These are phyloP conservation scores for Nephelium lappaceum DNA, from an alignment of 345 rosid genomes.

Conservation along the genomic window DNA sequence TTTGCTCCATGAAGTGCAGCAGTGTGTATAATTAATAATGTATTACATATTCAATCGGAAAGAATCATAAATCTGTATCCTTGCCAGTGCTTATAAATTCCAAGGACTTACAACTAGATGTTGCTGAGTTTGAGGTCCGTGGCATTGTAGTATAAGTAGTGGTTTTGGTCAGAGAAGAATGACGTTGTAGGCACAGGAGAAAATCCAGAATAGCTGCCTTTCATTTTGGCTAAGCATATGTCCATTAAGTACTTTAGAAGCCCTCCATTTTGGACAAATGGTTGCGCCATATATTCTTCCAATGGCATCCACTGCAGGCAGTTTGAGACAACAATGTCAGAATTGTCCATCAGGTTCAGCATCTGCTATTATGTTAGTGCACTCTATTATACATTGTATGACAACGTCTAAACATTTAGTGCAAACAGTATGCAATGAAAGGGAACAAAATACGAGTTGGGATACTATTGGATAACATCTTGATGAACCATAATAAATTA, in stretches of 20 bases:
- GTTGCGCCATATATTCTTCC: conserved; percentile 45
- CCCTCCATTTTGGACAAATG: conserved; percentile 36
- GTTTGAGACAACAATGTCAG: conserved; percentile 20
- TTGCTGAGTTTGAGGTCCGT: conserved; percentile 5
- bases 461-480: not conserved
- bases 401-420: not conserved
- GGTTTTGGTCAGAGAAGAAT: conserved; percentile 22
- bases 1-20: not conserved
- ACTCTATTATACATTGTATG: too few relatives aligned
- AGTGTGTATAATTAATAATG: not conserved
- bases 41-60: not conserved
- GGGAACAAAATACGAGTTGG: not conserved
- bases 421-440: not conserved
- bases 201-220: conserved; percentile 37
- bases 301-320: conserved; percentile 77
- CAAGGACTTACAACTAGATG: not conserved
- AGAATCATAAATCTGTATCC: not conserved
- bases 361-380: not conserved
- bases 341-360: conserved; percentile 1
- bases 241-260: conserved; percentile 27
- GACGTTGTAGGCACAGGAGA: conserved; percentile 23
- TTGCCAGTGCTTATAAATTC: not conserved
- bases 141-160: conserved; percentile 26
- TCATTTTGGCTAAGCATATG: conserved; percentile 38
- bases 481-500: not conserved